phyloP scores from a whole-genome alignment of 371 early-diverging fungal genomes.

The Rozella allomycis region DNA sequence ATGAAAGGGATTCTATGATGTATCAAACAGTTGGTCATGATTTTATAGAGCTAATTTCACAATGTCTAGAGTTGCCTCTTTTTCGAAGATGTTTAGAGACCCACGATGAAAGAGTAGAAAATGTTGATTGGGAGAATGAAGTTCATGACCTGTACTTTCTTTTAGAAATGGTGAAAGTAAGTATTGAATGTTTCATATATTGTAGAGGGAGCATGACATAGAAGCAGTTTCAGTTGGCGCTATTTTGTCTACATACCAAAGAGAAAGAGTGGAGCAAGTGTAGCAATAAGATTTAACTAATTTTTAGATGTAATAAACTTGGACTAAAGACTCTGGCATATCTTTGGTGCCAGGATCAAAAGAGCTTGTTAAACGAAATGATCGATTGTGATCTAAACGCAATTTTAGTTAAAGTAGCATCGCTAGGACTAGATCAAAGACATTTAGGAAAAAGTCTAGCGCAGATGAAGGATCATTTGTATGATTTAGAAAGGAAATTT shows the following conservation, averaged over 20 bases:
- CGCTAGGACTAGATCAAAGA: conserved; percentile 32
- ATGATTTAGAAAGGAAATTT: conserved; percentile 32
- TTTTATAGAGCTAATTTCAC: conserved; percentile 55
- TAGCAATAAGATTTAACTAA: conserved; percentile 13
- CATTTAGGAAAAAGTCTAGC: conserved; percentile 24
- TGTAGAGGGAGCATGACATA: conserved; percentile 43
- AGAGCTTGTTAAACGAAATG: conserved; percentile 73
- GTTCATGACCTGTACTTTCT: conserved; percentile 85
- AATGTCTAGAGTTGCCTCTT: conserved; percentile 76
- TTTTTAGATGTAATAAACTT: conserved; percentile 48
- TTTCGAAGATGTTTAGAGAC: conserved; percentile 45
- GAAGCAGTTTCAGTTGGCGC: conserved; percentile 92
- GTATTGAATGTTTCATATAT: background rate
- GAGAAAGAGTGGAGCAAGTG: conserved; percentile 88
- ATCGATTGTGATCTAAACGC: conserved; percentile 59
- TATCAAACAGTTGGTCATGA: conserved; percentile 98
- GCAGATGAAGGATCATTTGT: conserved; percentile 41
- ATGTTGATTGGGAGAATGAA: conserved; percentile 42
- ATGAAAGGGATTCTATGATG: conserved; percentile 93
- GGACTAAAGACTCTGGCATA: conserved; percentile 66
- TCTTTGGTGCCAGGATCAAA: conserved; percentile 83
- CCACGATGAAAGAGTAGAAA: conserved; percentile 12
- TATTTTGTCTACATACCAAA: conserved; percentile 91
- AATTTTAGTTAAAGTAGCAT: conserved; percentile 85
- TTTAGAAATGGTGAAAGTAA: conserved; percentile 41